phyloP scores from a whole-genome alignment of 1,139 yeast species.

The Sugiyamaella grinbergsii region DNA sequence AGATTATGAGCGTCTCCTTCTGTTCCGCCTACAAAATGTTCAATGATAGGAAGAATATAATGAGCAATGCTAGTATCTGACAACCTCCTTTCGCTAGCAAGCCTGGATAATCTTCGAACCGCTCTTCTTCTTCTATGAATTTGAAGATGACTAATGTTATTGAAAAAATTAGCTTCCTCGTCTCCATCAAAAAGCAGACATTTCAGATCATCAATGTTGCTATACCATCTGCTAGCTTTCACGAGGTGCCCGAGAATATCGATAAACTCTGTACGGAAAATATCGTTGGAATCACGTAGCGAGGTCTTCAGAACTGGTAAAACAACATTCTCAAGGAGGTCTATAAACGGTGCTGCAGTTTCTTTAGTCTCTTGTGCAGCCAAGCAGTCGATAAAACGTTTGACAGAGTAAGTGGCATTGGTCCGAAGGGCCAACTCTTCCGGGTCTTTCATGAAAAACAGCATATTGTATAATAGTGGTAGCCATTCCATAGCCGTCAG shows the following conservation, averaged over 20 bases:
- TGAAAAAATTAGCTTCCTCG: conserved; percentile 84
- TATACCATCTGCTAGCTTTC: conserved; percentile 45
- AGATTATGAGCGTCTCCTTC: conserved; percentile 70
- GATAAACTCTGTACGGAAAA: conserved; percentile 70
- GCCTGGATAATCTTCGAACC: conserved; percentile 57
- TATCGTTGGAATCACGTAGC: conserved; percentile 62
- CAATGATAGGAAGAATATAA: conserved; percentile 81
- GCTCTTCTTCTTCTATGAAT: conserved; percentile 85
- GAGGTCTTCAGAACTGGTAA: conserved; percentile 73
- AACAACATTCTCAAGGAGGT: conserved; percentile 55
- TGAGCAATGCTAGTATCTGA: conserved; percentile 68
- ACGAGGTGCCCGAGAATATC: conserved; percentile 66
- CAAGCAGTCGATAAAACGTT: conserved; percentile 61
- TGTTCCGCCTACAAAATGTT: conserved; percentile 57
- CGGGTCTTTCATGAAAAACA: conserved; percentile 74
- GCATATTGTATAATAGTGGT: conserved; percentile 68
- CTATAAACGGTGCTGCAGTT: conserved; percentile 40
- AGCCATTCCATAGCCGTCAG: conserved; percentile 69
- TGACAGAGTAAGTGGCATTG: conserved; percentile 68
- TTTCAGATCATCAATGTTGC: conserved; percentile 68
- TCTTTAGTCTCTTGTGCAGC: conserved; percentile 35
- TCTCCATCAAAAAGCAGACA: conserved; percentile 65
- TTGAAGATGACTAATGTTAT: conserved; percentile 81
- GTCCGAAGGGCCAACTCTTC: conserved; percentile 81
- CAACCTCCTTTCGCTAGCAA: conserved; percentile 45